phyloP scores from a whole-genome alignment of 495 filamentous ascomycete genomes.

The Neurospora sp. region DNA sequence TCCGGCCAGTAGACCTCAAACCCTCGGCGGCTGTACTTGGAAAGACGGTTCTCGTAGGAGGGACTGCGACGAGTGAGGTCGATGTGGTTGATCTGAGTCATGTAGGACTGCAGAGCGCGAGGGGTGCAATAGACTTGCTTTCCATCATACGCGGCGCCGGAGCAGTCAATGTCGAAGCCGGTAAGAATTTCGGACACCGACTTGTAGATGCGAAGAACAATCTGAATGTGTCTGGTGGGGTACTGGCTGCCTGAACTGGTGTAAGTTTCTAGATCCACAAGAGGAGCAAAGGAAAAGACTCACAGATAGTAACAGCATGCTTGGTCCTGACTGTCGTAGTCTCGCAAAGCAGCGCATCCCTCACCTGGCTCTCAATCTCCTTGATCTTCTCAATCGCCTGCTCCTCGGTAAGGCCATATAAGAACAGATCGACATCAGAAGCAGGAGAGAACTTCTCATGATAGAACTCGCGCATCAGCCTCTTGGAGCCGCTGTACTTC shows the following conservation, averaged over 20 bases:
- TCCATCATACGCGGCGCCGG: slow-evolving; percentile 70
- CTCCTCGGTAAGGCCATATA: slow-evolving; percentile 65
- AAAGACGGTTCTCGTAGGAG: slow-evolving; percentile 79
- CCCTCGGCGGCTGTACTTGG: slow-evolving; percentile 73
- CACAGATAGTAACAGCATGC: slow-evolving; percentile 69
- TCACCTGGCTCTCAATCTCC: slow-evolving; percentile 59
- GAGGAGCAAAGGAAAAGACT: background rate
- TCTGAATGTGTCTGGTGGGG: slow-evolving; percentile 69
- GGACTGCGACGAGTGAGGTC: slow-evolving; percentile 71
- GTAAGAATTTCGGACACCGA: slow-evolving; percentile 72
- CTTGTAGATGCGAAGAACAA: slow-evolving; percentile 76
- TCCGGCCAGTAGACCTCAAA: slow-evolving; percentile 73
- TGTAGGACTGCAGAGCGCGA: slow-evolving; percentile 58
- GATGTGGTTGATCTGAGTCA: slow-evolving; percentile 70
- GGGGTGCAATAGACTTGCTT: slow-evolving; percentile 64
- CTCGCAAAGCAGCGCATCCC: slow-evolving; percentile 63
- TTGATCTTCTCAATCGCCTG: slow-evolving; percentile 73
- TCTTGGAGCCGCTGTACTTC: slow-evolving; percentile 52
- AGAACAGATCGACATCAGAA: slow-evolving; percentile 76
- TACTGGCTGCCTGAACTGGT: slow-evolving; percentile 51
- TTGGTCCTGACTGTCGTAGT: slow-evolving; percentile 70
- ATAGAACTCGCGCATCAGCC: slow-evolving; percentile 60
- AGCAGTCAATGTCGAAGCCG: slow-evolving; percentile 78
- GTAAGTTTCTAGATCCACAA: background rate
- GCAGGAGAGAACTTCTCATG: slow-evolving; percentile 69